Evolutionary conservation across 495 filamentous ascomycete species (phyloP).

Genomic region (Friedmanniomyces simplex): DNA sequence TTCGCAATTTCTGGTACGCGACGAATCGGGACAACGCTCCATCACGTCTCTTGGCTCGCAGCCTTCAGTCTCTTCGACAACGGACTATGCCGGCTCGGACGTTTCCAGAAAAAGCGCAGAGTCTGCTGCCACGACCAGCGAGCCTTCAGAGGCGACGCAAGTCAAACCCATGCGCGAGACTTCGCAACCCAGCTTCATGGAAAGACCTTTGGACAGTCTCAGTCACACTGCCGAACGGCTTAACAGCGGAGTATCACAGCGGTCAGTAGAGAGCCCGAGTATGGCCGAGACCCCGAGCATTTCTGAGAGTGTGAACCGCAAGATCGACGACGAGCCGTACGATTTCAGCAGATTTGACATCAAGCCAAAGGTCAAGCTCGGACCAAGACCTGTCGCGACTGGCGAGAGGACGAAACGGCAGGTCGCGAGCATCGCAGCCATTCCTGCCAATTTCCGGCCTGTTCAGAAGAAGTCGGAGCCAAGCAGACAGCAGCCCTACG

Average conservation of each 20-base stretch:
- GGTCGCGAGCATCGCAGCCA: constrained; percentile 2
- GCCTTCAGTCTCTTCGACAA: constrained; percentile 6
- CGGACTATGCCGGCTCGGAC: constrained; percentile 11
- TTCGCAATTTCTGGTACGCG: constrained; percentile 15
- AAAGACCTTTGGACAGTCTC: not conserved
- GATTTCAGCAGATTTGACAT: constrained; percentile 32
- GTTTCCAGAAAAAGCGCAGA: constrained; percentile 6
- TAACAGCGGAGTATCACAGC: not conserved
- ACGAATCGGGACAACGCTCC: constrained; percentile 18
- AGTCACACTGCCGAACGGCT: not conserved
- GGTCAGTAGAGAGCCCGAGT: constrained; percentile 19
- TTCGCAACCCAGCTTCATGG: not conserved
- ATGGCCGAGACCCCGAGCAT: constrained; percentile 49
- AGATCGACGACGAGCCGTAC: constrained; percentile 33
- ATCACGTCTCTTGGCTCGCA: constrained; percentile 16
- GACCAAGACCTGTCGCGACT: constrained; percentile 51
- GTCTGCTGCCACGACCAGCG: not conserved
- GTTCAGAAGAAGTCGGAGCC: constrained; percentile 19
- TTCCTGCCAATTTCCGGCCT: constrained; percentile 15
- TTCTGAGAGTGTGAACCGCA: constrained; percentile 55
- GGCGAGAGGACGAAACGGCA: constrained; percentile 15
- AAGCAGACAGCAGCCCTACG: constrained; percentile 23
- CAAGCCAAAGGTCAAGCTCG: constrained; percentile 70
- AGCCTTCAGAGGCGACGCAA: not conserved
- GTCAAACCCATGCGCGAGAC: not conserved